Base-by-base conservation (phyloP, 768 basidiomycete species). In the Lentinula guzmanii region DNA sequence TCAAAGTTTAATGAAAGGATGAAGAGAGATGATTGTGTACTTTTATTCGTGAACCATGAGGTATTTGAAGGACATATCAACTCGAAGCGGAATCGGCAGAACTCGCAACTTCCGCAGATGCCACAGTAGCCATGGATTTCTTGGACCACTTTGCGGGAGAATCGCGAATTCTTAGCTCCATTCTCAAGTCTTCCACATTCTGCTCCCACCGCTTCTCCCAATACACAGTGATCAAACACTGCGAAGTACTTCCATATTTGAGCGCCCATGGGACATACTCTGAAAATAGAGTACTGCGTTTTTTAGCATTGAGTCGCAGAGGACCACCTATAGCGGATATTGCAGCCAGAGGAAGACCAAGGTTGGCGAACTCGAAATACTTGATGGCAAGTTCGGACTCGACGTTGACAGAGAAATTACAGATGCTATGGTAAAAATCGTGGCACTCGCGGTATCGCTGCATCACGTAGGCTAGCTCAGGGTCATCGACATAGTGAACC, bases 381-480 rank as follows among this genome's bases (percentile, higher is more conserved):
- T 99, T 99, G 72, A 98, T 84, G 1, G 94, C 93, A 34, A 99
- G 82, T 71, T 99, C 97, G 52, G 90, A 92, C 61, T 90, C 85
- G 68, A 96, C 90, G 63, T 87, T 88, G 61, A 98, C 93, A 0
- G 94, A 95, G 8, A 98, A 81, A 66, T 86, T 86, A 76, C 86
- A 87, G 63, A 98, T 82, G 68, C 91, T 92, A 70, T 99, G 97
- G 70, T 98, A 97, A 66, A 98, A 89, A 75, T 99, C 96, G 74
- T 99, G 97, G 65, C 91, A 96, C 76, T 99, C 95, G 28, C 96
- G 89, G 72, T 98, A 99, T 55, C 96, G 89, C 66, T 95, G 93
- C 90, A 99, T 93, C 60, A 98, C 91, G 72, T 97, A 98, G 28
- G 97, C 97, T 10, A 97, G 83, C 68, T 97, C 95, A 2, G 95